Conservation (phyloP, 2,329 filamentous ascomycete species). For the Alternaria incomplexa region DNA sequence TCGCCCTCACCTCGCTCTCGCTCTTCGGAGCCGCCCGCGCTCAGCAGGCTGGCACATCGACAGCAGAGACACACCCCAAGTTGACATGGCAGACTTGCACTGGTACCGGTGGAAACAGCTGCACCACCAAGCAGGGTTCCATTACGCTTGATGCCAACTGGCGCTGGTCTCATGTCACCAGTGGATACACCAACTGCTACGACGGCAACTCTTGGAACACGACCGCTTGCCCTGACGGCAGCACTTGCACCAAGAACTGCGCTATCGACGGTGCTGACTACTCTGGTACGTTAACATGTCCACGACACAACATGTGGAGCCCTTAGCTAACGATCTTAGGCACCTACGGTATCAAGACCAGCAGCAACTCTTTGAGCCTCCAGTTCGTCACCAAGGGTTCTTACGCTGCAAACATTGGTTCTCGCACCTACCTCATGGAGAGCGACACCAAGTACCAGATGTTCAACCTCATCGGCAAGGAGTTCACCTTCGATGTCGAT, state of each 20-base stretch:
- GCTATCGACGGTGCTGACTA: constrained; percentile 53
- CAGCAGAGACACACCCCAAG: constrained; percentile 51
- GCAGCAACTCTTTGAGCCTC: constrained; percentile 59
- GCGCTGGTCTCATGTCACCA: constrained; percentile 54
- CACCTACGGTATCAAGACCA: constrained; percentile 59
- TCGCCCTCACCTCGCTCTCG: constrained; percentile 50
- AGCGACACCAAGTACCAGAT: constrained; percentile 50
- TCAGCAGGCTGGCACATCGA: constrained; percentile 51
- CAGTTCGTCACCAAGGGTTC: constrained; percentile 63
- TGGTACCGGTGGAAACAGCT: constrained; percentile 41
- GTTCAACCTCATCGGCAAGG: constrained; percentile 51
- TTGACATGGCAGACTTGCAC: constrained; percentile 51
- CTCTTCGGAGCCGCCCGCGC: constrained; percentile 48
- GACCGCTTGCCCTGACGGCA: constrained; percentile 43
- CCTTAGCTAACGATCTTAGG: constrained; percentile 13
- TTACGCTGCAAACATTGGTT: constrained; percentile 52
- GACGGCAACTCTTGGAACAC: constrained; percentile 51
- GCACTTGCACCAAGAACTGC: constrained; percentile 42
- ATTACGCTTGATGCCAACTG: constrained; percentile 54
- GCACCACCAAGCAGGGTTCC: constrained; percentile 40
- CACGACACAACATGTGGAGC: background rate
- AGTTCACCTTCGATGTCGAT: constrained; percentile 52
- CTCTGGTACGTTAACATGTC: constrained; percentile 29
- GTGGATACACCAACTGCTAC: constrained; percentile 49
- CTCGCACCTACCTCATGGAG: constrained; percentile 53